Conservation (phyloP, 1,284 basidiomycete genomes). For the Microbotryum saponariae region DNA sequence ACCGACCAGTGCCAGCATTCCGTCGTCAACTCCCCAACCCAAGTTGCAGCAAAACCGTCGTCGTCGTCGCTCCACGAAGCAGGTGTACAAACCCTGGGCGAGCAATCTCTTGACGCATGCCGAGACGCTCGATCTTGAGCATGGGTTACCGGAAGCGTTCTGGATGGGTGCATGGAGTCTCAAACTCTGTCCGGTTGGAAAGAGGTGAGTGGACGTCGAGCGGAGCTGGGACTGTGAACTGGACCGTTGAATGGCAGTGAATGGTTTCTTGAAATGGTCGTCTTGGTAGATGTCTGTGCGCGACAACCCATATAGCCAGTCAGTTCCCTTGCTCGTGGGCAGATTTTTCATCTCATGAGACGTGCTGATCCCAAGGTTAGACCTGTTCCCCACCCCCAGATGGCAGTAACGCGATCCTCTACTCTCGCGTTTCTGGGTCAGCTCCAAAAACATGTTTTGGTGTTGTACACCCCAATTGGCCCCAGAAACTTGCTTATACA, state of each 20-base stretch:
- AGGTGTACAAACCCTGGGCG: conserved; percentile 24
- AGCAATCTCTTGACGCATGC: conserved; percentile 27
- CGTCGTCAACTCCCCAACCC: background rate
- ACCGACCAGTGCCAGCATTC: background rate
- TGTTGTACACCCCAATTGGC: too few species aligned
- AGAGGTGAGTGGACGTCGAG: conserved; percentile 16
- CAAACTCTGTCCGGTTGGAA: conserved; percentile 30
- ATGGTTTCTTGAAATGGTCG: too few species aligned
- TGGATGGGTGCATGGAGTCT: conserved; percentile 18
- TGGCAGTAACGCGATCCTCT: conserved; percentile 21
- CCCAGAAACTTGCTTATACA: background rate
- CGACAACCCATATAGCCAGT: conserved; percentile 13
- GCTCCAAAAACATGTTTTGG: background rate
- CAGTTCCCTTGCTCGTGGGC: background rate
- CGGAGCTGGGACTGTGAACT: background rate
- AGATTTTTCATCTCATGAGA: background rate
- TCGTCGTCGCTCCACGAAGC: conserved; percentile 10
- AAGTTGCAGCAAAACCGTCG: background rate
- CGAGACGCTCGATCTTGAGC: conserved; percentile 29
- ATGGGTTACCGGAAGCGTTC: conserved; percentile 25
- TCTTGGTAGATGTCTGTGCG: conserved; percentile 5
- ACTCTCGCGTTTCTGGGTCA: conserved; percentile 22
- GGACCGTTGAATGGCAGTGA: background rate
- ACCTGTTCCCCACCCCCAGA: background rate
- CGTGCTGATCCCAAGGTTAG: too few species aligned